Base-by-base conservation (phyloP, 805 yeast genomes). In the Candida vartiovaarae region DNA sequence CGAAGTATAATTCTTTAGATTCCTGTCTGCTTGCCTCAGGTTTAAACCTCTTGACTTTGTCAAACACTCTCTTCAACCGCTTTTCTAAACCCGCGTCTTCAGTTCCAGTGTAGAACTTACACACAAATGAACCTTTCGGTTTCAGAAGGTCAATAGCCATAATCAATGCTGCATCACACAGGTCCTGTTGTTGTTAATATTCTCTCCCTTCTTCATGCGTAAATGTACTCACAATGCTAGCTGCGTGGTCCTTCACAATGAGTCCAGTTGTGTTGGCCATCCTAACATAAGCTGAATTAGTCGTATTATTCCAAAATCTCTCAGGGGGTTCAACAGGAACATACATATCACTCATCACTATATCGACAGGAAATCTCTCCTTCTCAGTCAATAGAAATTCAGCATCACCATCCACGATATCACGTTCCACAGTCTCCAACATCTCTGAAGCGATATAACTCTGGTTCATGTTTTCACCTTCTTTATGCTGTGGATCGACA, bases 231-330 rank as follows among this genome's bases (percentile, higher is more conserved):
- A 74, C 86, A 50, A 93, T 83, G 48, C 96, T 88, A 52, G 78
- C 78, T 10, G 74, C 66, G 63, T 91, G 98, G 61, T 91, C 99
- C 50, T 78, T 76, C 34, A 84, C 79, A 8, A 81, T 76, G 34
- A 86, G 65, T 4, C 99, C 98, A 10, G 89, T 71, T 4, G 97
- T 87, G 59, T 91, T 91, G 39, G 88, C 85, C 85, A 91, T 84
- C 98, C 96, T 91, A 66, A 70, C 70, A 60, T 80, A 84, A 38
- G 95, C 79, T 43, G 75, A 75, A 80, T 82, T 82, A 81, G 86
- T 78, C 72, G 84, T 76, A 64, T 76, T 68, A 59, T 68, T 71
- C 73, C 77, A 70, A 59, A 65, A 76, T 5, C 78, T 78, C 25
- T 66, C 56, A 29, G 61, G 60, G 53, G 75, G 80, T 40, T 75